phyloP scores from a whole-genome alignment of 495 filamentous ascomycete species.

The Lophiostoma macrostomum region DNA sequence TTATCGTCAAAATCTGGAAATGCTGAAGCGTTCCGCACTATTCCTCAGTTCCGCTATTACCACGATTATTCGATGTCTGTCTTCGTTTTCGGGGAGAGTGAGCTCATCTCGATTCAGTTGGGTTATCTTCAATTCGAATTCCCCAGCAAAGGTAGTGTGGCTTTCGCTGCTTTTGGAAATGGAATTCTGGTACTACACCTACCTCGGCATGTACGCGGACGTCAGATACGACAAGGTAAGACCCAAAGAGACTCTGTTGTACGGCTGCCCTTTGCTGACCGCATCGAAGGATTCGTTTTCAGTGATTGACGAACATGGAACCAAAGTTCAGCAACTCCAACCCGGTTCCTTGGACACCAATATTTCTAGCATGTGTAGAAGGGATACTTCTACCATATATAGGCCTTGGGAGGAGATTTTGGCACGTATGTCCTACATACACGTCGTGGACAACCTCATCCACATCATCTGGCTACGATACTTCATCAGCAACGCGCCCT shows the following conservation, averaged over 20 bases:
- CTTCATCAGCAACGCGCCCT: not conserved
- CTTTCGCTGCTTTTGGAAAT: not conserved
- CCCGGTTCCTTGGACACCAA: not conserved
- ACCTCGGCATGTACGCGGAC: constrained; percentile 9
- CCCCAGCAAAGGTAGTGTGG: not conserved
- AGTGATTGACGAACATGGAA: not conserved
- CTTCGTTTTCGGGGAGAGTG: not conserved
- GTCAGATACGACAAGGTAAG: constrained; percentile 4
- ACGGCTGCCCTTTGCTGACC: not conserved
- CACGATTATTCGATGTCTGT: not conserved
- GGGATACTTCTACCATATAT: not conserved
- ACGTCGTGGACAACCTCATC: constrained; percentile 12
- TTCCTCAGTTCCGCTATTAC: not conserved
- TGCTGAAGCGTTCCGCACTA: not conserved
- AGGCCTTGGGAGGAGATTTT: not conserved
- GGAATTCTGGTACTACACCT: constrained; percentile 3
- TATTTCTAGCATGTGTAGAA: not conserved
- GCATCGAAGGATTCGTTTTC: not conserved
- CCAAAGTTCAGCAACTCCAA: not conserved
- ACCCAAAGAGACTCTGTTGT: not conserved
- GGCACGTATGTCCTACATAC: constrained; percentile 8
- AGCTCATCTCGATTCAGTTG: not conserved
- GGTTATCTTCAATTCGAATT: not conserved
- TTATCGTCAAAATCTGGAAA: not conserved
- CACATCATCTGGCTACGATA: constrained; percentile 18